These are phyloP conservation scores for Sporothrix phasma DNA, from an alignment of 2,329 filamentous ascomycete genomes.

Conservation along the genomic window DNA sequence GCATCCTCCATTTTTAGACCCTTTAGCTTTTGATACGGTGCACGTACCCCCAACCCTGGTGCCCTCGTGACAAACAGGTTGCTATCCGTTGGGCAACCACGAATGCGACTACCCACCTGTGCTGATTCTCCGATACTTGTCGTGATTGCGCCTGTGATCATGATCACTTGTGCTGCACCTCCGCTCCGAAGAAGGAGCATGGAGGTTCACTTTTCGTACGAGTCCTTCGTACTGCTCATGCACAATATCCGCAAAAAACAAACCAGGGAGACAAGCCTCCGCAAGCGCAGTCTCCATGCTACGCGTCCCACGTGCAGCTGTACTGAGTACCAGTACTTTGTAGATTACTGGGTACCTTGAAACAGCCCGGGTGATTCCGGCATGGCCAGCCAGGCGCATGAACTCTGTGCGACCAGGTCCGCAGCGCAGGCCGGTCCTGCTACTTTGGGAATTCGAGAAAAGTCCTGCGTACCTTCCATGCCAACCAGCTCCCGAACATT, in stretches of 20 bases:
- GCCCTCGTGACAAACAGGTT: not conserved
- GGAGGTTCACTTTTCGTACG: too few relatives aligned
- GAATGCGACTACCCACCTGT: not conserved
- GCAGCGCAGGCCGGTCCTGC: not conserved
- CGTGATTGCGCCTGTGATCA: not conserved
- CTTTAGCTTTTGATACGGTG: not conserved
- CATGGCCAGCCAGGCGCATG: not conserved
- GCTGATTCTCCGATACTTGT: not conserved
- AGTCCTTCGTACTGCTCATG: too few relatives aligned
- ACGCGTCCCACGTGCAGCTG: slow-evolving; percentile 10
- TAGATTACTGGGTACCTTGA: slow-evolving; percentile 12
- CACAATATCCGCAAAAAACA: too few relatives aligned
- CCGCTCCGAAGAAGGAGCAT: not conserved
- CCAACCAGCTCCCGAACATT: not conserved
- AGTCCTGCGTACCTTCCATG: not conserved
- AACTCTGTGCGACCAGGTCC: not conserved
- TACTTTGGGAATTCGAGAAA: slow-evolving; percentile 7
- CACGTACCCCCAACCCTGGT: not conserved
- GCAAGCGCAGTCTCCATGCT: not conserved
- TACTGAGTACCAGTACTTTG: too few relatives aligned
- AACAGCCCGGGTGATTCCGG: slow-evolving; percentile 15
- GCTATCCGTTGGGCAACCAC: not conserved
- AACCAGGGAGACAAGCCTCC: not conserved
- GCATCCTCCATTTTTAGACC: not conserved
- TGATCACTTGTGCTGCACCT: not conserved